phyloP scores from a whole-genome alignment of 805 yeast genomes.

The Saccharomyces kudriavzevii region DNA sequence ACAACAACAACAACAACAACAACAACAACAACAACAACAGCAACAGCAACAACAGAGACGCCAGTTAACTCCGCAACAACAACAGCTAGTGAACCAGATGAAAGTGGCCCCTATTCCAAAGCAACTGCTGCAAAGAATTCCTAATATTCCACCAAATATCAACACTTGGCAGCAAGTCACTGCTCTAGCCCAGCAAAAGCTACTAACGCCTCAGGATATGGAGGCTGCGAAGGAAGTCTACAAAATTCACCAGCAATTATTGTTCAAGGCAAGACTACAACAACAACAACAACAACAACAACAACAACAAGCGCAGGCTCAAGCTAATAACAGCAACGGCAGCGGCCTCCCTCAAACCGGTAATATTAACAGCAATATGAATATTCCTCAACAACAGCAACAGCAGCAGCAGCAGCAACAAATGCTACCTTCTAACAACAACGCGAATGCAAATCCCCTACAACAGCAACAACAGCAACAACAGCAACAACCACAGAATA shows the following conservation, averaged over 20 bases:
- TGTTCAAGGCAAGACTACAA: slow-evolving; percentile 38
- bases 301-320: slow-evolving; percentile 7
- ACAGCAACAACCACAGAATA: slow-evolving; percentile 25
- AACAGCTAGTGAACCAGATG: slow-evolving; percentile 37
- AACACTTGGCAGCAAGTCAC: slow-evolving; percentile 59
- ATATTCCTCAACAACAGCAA: slow-evolving; percentile 23
- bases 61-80: slow-evolving; percentile 18
- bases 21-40: slow-evolving; percentile 18
- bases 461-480: slow-evolving; percentile 25
- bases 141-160: slow-evolving; percentile 52
- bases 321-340: slow-evolving; percentile 19
- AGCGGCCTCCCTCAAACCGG: slow-evolving; percentile 15
- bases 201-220: slow-evolving; percentile 28
- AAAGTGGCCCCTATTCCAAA: slow-evolving; percentile 52
- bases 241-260: slow-evolving; percentile 53
- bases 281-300: slow-evolving; percentile 20
- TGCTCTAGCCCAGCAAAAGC: slow-evolving; percentile 29
- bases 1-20: slow-evolving; percentile 20
- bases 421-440: slow-evolving; percentile 26
- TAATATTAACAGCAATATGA: background rate
- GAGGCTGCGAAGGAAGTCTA: slow-evolving; percentile 37
- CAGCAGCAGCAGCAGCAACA: slow-evolving; percentile 31
- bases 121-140: slow-evolving; percentile 21
- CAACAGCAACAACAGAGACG: slow-evolving; percentile 20
- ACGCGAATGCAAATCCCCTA: slow-evolving; percentile 6